Evolutionary conservation across 176 grass and related monocot genomes (phyloP), one percentile per base, ranked within the genome.

Genomic region (Luzula sylvatica): DNA sequence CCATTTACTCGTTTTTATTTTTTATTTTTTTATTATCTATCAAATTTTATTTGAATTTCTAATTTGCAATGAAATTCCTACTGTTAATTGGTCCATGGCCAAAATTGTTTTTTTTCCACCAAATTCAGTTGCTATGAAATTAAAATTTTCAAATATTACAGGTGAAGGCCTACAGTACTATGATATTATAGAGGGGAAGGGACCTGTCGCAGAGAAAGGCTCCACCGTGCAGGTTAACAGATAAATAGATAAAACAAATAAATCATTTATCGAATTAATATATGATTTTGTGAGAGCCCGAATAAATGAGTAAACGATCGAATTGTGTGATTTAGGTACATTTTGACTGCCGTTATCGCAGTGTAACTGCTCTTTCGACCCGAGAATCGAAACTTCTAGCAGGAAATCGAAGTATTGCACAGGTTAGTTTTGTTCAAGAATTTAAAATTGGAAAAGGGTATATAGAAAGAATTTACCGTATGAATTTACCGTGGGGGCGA

Each of bases 331-430:
- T 71, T 1, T 76, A 89, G 90, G 90, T 96, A 42, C 81, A 96
- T 66, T 96, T 96, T 20, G 90, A 96, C 29, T 96, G 84, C 50
- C 26, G 85, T 19, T 96, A 89, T 76, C 81, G 77, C 3, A 68
- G 90, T 20, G 82, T 96, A 53, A 89, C 84, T 0, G 81, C 85
- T 0, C 74, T 96, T 45, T 96, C 84, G 19, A 89, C 77, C 71
- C 84, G 80, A 13, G 90, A 96, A 61, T 78, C 84, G 11, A 96
- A 96, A 71, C 77, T 96, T 46, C 81, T 96, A n/a, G 90, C 81
- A 3, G 84, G 90, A 26, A 96, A 96, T 53, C 74, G 81, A 14
- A 76, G 38, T 21, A 96, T 96, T n/a, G 84, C 90, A 11, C 90
- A 96, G 81, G 90, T 96, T 75, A 63, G 65, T 46, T 72, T 55